phyloP scores from a whole-genome alignment of 495 filamentous ascomycete genomes.

The Hypoxylon lienhwacheense region DNA sequence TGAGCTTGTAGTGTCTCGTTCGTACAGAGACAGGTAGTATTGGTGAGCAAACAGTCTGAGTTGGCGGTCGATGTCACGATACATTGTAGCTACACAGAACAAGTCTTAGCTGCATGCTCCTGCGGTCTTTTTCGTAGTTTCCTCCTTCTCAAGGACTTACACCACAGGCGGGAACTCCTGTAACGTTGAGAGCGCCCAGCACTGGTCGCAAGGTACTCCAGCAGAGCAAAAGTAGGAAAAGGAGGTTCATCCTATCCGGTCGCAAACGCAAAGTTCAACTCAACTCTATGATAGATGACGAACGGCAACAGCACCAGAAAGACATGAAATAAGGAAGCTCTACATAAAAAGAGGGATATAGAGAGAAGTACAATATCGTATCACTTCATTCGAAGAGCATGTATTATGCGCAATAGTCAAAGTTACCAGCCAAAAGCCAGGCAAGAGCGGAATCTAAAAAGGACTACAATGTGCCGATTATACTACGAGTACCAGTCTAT shows the following conservation, averaged over 20 bases:
- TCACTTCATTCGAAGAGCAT: not conserved
- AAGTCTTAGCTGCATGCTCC: constrained; percentile 10
- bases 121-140: not conserved
- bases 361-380: not conserved
- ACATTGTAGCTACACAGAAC: constrained; percentile 26
- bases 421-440: too few relatives aligned
- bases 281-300: constrained; percentile 2
- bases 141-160: constrained; percentile 17
- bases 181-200: constrained; percentile 27
- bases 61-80: constrained; percentile 16
- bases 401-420: not conserved
- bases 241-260: constrained; percentile 19
- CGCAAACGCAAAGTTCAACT: constrained; percentile 9
- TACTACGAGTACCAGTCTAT: constrained; percentile 3
- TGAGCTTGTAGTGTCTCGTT: constrained; percentile 29
- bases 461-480: constrained; percentile 17
- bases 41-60: constrained; percentile 36
- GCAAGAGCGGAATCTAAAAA: constrained; percentile 3
- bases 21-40: constrained; percentile 41
- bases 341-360: constrained; percentile 1
- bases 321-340: constrained; percentile 19
- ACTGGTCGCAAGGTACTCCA: constrained; percentile 27
- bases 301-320: constrained; percentile 27
- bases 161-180: constrained; percentile 25
- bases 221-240: constrained; percentile 28